Evolutionary conservation across 176 grass and related monocot genomes (phyloP).

Genomic region (Pontederia paniculata): DNA sequence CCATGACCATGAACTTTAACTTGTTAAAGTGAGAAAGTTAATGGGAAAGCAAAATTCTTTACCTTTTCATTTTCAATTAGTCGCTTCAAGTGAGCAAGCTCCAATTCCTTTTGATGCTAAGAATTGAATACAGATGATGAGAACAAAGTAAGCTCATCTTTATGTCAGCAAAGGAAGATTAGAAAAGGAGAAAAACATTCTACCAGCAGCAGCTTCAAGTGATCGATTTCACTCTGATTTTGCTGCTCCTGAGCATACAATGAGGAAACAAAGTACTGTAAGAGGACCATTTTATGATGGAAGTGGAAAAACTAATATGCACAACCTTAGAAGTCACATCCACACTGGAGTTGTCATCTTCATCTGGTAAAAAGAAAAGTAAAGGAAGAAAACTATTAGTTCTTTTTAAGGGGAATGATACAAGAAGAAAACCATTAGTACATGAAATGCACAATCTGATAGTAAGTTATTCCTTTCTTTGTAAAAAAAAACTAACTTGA

Average conservation of each 20-base stretch:
- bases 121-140: neutral
- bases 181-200: neutral
- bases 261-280: neutral
- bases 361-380: neutral
- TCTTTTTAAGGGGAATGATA: neutral
- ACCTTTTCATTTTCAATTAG: slow-evolving; percentile 19
- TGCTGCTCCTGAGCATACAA: slow-evolving; percentile 2
- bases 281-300: neutral
- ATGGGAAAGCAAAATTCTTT: neutral
- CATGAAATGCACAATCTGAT: too few relatives aligned
- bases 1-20: too few relatives aligned
- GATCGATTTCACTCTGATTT: slow-evolving; percentile 6
- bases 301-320: neutral
- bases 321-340: slow-evolving; percentile 6
- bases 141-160: neutral
- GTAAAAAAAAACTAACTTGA: too few relatives aligned
- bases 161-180: neutral
- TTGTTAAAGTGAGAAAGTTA: too few relatives aligned
- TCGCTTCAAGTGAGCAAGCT: slow-evolving; percentile 14
- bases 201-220: slow-evolving; percentile 13
- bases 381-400: neutral
- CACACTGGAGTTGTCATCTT: neutral
- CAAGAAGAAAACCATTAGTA: neutral
- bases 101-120: slow-evolving; percentile 14
- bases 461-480: too few relatives aligned